Evolutionary conservation across 2,329 filamentous ascomycete genomes (phyloP).

Genomic region (Epichloe bromicola): DNA sequence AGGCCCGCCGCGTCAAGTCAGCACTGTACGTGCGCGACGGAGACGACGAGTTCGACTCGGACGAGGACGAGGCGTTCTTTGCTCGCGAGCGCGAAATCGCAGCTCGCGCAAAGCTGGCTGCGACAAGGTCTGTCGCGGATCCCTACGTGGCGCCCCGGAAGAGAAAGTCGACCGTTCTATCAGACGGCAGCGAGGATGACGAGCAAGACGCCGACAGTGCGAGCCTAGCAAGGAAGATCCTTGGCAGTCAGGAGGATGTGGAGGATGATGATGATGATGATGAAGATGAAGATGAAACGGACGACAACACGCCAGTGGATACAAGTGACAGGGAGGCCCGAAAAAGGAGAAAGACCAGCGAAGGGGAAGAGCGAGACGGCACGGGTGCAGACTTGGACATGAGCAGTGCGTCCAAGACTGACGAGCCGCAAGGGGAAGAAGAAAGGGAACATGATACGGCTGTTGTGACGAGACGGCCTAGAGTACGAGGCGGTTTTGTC

Average conservation of each 20-base stretch:
- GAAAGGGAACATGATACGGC: constrained; percentile 15
- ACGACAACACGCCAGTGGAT: constrained; percentile 17
- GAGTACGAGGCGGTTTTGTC: constrained; percentile 40
- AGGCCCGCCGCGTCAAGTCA: constrained; percentile 70
- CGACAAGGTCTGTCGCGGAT: constrained; percentile 11
- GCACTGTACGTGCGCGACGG: constrained; percentile 67
- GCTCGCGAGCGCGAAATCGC: constrained; percentile 51
- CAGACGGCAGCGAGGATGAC: constrained; percentile 17
- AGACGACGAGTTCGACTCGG: constrained; percentile 80
- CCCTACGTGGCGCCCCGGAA: constrained; percentile 13
- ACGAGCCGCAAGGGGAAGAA: constrained; percentile 2
- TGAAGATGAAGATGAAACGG: constrained; percentile 12
- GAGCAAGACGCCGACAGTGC: constrained; percentile 13
- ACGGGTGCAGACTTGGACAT: constrained; percentile 11
- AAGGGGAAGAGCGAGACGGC: constrained; percentile 10
- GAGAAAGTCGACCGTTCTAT: constrained; percentile 14
- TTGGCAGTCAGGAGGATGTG: constrained; percentile 13
- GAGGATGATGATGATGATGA: constrained; percentile 9
- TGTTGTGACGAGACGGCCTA: constrained; percentile 23
- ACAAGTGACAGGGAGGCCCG: constrained; percentile 21
- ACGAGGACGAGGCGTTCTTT: constrained; percentile 61
- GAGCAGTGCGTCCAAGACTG: background rate
- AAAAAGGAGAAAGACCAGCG: constrained; percentile 25
- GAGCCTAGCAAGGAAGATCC: constrained; percentile 10
- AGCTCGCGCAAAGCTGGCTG: constrained; percentile 33